Conservation (phyloP, 805 yeast genomes). For the Cyberlindnera euphorbiiphila region DNA sequence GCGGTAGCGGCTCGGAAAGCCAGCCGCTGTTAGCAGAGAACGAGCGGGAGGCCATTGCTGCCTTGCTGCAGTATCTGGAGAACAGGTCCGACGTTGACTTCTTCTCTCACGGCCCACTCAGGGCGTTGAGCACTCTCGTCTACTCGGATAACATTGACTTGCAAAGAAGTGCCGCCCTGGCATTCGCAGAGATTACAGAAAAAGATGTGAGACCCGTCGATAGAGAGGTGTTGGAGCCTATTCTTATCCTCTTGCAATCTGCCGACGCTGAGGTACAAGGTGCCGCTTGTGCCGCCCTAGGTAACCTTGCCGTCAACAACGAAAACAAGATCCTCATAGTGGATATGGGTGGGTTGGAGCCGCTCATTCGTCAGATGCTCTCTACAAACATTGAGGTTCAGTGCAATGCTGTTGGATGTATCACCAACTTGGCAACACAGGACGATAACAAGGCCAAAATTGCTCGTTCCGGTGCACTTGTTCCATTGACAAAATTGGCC, state of each 20-base stretch:
- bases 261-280: constrained; percentile 93
- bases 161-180: constrained; percentile 95
- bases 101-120: constrained; percentile 76
- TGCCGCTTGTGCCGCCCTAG: constrained; percentile 98
- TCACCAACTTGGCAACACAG: constrained; percentile 95
- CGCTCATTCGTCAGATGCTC: constrained; percentile 96
- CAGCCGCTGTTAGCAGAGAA: constrained; percentile 90
- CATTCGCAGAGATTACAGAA: constrained; percentile 97
- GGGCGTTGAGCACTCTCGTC: constrained; percentile 88
- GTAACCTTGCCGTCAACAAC: constrained; percentile 96
- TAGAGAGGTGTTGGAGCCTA: constrained; percentile 90
- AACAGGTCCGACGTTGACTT: constrained; percentile 86
- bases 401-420: constrained; percentile 98
- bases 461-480: constrained; percentile 93
- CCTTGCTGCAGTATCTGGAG: constrained; percentile 82
- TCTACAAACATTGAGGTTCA: constrained; percentile 96
- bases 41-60: constrained; percentile 94
- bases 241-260: constrained; percentile 78
- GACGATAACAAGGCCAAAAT: constrained; percentile 95
- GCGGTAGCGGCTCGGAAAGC: constrained; percentile 34
- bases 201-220: constrained; percentile 90
- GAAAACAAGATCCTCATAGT: constrained; percentile 91
- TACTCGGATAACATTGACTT: constrained; percentile 92
- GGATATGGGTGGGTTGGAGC: constrained; percentile 97
- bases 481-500: constrained; percentile 91